Percentiles rank a stretch among this genome's conserved stretches.
phyloP scores from a whole-genome alignment of 805 yeast genomes.

The Zygoascus bituminiphila region DNA sequence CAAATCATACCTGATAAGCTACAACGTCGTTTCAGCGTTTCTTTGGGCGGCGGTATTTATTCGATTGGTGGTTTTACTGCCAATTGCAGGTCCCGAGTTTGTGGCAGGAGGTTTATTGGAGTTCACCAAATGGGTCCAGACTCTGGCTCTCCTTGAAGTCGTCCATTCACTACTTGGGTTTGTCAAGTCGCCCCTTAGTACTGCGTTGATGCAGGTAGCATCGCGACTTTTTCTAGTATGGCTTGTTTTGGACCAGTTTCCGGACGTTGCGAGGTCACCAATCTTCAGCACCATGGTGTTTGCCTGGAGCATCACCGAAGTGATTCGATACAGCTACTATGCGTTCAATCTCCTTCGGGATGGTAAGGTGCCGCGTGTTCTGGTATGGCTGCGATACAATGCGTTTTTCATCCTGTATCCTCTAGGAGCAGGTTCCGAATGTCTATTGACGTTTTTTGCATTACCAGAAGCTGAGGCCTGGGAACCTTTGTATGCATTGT shows the following conservation, averaged over 20 bases:
- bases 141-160: conserved; percentile 73
- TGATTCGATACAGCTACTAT: conserved; percentile 81
- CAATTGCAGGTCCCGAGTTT: conserved; percentile 52
- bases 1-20: conserved; percentile 33
- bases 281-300: conserved; percentile 49
- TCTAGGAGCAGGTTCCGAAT: conserved; percentile 82
- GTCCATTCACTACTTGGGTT: conserved; percentile 69
- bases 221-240: conserved; percentile 76
- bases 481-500: conserved; percentile 41
- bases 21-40: conserved; percentile 46
- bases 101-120: conserved; percentile 52
- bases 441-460: conserved; percentile 58
- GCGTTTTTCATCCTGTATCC: conserved; percentile 81
- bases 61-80: conserved; percentile 34
- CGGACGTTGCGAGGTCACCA: conserved; percentile 55
- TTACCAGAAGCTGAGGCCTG: conserved; percentile 53
- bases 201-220: conserved; percentile 80
- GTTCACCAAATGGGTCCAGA: conserved; percentile 60
- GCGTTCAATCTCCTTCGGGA: conserved; percentile 52
- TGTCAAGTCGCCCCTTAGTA: conserved; percentile 76
- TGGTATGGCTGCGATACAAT: conserved; percentile 74
- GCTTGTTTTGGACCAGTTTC: conserved; percentile 73
- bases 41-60: conserved; percentile 47
- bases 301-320: conserved; percentile 95
- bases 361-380: conserved; percentile 45